Base-by-base conservation (phyloP, 2,329 filamentous ascomycete genomes). In the Zymoseptoria passerinii region DNA sequence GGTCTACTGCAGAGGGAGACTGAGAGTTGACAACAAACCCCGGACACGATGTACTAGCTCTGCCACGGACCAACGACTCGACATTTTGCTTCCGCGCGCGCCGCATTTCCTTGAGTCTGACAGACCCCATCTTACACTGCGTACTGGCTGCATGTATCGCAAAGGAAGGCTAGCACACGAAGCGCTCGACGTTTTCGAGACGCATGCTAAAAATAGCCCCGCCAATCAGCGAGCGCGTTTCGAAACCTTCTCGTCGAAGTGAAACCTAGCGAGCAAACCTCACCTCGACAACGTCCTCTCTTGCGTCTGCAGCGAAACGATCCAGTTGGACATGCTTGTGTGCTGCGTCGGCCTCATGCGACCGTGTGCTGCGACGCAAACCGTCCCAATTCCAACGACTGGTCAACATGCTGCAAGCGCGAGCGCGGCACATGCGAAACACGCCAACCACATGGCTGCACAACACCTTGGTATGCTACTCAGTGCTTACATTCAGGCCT, bases 241-340 rank as follows among this genome's bases (percentile, higher is more conserved):
- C 13, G 16, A 5, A 16, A 16, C 13, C 35, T 44, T 44, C n/a
- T 44, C 13, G 13, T 16, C 35, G n/a, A 44, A 44, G 35, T 44
- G 35, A 44, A 44, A 44, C 35, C 35, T 6, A 13, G 35, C 13
- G 13, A 16, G 23, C 8, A 28, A 9, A 52, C 50, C 28, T 52
- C 50, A 52, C 50, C 16, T 28, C 50, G 50, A 52, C 50, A 52
- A 50, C 28, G 13, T 10, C n/a, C 50, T 5, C 50, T 28, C 23
- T n/a, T 50, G 9, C 40, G 23, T 35, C 51, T 35, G 53, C 51
- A 57, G 56, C 56, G 56, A 57, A 57, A 35, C 56, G 50, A 53
- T 20, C 6, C 35, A 40, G 20, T 28, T 1, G 20, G 9, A 40
- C 16, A 3, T 18, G 16, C 29, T 16, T 28, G 19, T 44, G 19